Percentiles rank a stretch among this genome's conserved stretches.
Evolutionary conservation across 768 basidiomycete genomes (phyloP).

Genomic region (Piloderma croceum): DNA sequence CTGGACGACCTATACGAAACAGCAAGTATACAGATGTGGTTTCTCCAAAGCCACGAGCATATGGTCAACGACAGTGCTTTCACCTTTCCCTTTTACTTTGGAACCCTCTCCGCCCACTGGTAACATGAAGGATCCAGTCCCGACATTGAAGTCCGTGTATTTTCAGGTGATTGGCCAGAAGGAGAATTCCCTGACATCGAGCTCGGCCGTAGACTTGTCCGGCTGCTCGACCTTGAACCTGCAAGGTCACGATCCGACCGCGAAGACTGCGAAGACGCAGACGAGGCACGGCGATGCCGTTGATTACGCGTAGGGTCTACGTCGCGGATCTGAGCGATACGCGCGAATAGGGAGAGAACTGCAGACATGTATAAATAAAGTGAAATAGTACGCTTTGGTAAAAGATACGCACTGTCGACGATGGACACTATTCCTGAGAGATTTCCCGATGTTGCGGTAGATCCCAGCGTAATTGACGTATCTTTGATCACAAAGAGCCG

Average conservation of each 20-base stretch:
- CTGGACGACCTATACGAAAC: too few relatives aligned
- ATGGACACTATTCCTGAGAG: slow-evolving; percentile 76
- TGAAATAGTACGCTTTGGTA: not conserved
- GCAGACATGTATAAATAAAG: slow-evolving; percentile 3
- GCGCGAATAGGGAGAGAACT: slow-evolving; percentile 80
- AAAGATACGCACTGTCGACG: slow-evolving; percentile 59
- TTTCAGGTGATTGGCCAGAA: slow-evolving; percentile 1
- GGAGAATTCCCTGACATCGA: slow-evolving; percentile 22
- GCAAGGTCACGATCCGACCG: slow-evolving; percentile 36
- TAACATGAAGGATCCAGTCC: slow-evolving; percentile 27
- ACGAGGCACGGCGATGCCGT: slow-evolving; percentile 74
- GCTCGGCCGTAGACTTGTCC: slow-evolving; percentile 31
- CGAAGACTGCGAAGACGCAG: slow-evolving; percentile 56
- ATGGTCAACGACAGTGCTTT: too few relatives aligned
- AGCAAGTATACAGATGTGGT: too few relatives aligned
- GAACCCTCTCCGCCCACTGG: slow-evolving; percentile 28
- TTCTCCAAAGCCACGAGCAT: too few relatives aligned
- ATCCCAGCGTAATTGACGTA: slow-evolving; percentile 42
- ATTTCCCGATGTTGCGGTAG: slow-evolving; percentile 42
- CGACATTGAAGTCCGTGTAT: slow-evolving; percentile 16
- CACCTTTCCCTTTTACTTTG: slow-evolving; percentile 19
- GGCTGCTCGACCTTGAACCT: slow-evolving; percentile 40
- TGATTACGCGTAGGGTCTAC: slow-evolving; percentile 77
- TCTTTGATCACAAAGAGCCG: slow-evolving; percentile 75
- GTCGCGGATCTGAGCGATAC: slow-evolving; percentile 62